Evolutionary conservation across 345 rosid genomes (phyloP), one percentile per base, ranked within the genome.

Genomic region (Euphorbia peplus): DNA sequence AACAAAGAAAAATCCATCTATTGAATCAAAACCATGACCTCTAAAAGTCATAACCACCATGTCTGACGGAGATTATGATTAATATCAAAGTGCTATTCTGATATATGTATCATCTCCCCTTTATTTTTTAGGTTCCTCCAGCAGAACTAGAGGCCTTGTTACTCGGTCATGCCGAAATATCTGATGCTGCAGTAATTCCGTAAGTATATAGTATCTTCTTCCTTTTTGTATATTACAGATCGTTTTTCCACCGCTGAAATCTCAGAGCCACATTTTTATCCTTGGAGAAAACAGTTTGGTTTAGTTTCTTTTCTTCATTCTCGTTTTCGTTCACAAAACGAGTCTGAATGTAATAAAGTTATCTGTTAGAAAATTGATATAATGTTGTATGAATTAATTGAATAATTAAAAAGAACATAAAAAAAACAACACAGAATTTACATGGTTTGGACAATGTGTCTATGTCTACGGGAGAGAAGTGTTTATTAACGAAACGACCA

Each of bases 151-250:
- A 93, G 78, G 92, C 93, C 51, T 75, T 91, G 80, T 50, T 91
- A 64, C 93, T 89, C 28, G 56, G 89, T 39, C 95, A 91, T 82
- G 84, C 90, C 0, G 87, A 85, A 67, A 80, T 93, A 44, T 46
- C 70, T 8, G 99, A 91, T 80, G 83, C 85, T 39, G 99, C 97
- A 6, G 97, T 89, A 15, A 85, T 91, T 44, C 96, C 96, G 97
- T 91, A 79, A 83, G 90, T 21, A 11, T 5, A 39, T 39, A n/a
- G n/a, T n/a, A 8, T 55, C 62, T 42, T 37, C 60, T n/a, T 30
- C 60, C 47, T 4, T 11, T 41, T 21, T 39, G 7, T n/a, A n/a
- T 18, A 9, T 11, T 5, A 22, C 8, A 35, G 22, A 29, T 13
- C 57, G 26, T 11, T 48, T 70, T 11, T 61, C 25, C 29, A 21